phyloP scores from a whole-genome alignment of 2,329 filamentous ascomycete species.

The Endoconidiophora polonica region DNA sequence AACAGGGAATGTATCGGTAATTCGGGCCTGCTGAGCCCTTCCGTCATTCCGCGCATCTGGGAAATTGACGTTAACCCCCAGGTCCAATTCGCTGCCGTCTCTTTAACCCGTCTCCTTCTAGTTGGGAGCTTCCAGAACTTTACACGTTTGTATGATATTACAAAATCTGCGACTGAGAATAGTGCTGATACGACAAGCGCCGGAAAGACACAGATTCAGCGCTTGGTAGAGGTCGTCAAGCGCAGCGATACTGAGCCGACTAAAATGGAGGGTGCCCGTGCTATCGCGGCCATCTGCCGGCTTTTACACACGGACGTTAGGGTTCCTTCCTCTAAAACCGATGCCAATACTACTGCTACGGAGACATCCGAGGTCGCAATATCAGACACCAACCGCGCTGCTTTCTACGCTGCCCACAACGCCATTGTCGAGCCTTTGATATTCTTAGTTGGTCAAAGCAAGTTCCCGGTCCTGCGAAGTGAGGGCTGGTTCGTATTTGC shows the following conservation, averaged over 20 bases:
- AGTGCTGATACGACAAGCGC: not conserved
- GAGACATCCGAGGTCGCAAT: not conserved
- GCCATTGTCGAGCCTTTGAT: constrained; percentile 27
- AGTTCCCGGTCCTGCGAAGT: constrained; percentile 41
- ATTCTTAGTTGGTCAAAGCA: constrained; percentile 38
- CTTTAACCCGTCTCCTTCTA: constrained; percentile 39
- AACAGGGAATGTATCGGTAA: constrained; percentile 37
- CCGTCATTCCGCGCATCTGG: constrained; percentile 37
- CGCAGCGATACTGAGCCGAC: constrained; percentile 32
- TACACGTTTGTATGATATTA: constrained; percentile 27
- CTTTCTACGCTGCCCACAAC: constrained; percentile 31
- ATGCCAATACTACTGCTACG: not conserved
- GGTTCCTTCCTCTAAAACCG: constrained; percentile 7
- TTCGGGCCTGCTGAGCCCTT: constrained; percentile 26
- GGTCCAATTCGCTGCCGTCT: constrained; percentile 43
- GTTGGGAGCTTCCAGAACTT: constrained; percentile 37
- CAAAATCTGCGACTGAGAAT: constrained; percentile 20
- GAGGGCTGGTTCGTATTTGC: constrained; percentile 48
- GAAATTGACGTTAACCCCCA: constrained; percentile 35
- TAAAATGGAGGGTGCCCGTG: constrained; percentile 41
- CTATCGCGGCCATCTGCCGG: constrained; percentile 35
- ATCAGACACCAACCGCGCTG: constrained; percentile 15
- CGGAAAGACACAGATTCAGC: constrained; percentile 13
- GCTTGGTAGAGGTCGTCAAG: constrained; percentile 23
- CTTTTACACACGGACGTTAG: constrained; percentile 30